Percentiles rank a stretch among this genome's conserved stretches.
Conservation (phyloP, 2,329 filamentous ascomycete genomes). For the Trichoderma brevicompactum region DNA sequence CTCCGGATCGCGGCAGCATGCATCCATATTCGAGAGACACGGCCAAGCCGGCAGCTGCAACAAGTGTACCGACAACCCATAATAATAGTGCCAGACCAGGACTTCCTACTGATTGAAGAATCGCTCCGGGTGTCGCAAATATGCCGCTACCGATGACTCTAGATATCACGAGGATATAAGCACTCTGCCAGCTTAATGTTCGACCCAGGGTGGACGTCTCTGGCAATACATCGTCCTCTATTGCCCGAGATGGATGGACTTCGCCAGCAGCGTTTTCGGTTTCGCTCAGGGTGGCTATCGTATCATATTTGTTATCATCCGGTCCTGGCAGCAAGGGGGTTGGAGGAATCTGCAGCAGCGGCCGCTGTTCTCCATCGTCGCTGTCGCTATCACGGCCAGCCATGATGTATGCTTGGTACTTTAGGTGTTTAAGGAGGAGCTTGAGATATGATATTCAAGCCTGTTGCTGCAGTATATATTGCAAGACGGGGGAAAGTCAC, state of each 20-base stretch:
- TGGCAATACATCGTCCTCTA: constrained; percentile 63
- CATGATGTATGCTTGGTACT: constrained; percentile 16
- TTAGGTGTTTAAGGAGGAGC: too few relatives aligned
- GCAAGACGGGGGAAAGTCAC: background rate
- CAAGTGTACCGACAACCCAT: constrained; percentile 65
- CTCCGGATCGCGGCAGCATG: constrained; percentile 71
- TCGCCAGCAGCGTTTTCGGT: constrained; percentile 13
- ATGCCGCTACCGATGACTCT: constrained; percentile 72
- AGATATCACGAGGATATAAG: constrained; percentile 70
- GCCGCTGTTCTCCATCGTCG: constrained; percentile 7
- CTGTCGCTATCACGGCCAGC: constrained; percentile 8
- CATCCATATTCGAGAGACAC: constrained; percentile 70
- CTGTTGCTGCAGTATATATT: background rate
- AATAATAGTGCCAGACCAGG: constrained; percentile 64
- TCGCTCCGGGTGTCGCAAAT: constrained; percentile 71
- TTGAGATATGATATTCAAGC: background rate
- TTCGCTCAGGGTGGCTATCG: constrained; percentile 13
- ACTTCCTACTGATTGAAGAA: constrained; percentile 68
- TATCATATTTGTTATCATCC: constrained; percentile 21
- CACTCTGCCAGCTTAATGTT: constrained; percentile 64
- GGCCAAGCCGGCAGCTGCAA: constrained; percentile 64
- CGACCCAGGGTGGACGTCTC: constrained; percentile 63
- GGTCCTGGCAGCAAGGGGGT: background rate
- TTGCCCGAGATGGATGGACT: constrained; percentile 29
- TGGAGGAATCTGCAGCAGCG: constrained; percentile 16